phyloP scores from a whole-genome alignment of 2,329 filamentous ascomycete species.

The Venturiaceae sp. region DNA sequence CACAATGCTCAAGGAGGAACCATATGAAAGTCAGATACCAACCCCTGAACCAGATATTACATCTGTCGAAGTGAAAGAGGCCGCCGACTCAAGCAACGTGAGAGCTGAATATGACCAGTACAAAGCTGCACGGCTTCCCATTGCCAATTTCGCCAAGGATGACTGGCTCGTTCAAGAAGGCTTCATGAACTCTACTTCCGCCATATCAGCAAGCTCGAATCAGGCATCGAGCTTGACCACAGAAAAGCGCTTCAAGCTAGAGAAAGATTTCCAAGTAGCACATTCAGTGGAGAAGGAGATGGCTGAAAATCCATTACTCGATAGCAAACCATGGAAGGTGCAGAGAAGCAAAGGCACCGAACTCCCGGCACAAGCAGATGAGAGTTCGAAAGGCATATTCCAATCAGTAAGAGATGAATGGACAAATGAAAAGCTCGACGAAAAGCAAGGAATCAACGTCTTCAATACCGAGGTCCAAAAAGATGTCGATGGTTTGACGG shows the following conservation, averaged over 20 bases:
- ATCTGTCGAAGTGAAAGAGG: not conserved
- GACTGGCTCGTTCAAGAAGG: constrained; percentile 4
- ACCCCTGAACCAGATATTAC: not conserved
- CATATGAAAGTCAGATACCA: not conserved
- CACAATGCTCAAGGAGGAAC: constrained; percentile 6
- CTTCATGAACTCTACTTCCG: not conserved
- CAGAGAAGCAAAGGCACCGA: not conserved
- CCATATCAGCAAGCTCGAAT: not conserved
- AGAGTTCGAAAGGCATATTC: not conserved
- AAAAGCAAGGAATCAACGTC: not conserved
- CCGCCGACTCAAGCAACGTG: not conserved
- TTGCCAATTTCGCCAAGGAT: not conserved
- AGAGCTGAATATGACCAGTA: constrained; percentile 5
- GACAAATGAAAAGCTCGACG: not conserved
- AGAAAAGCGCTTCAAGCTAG: not conserved
- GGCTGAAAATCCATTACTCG: not conserved
- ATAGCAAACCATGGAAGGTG: not conserved
- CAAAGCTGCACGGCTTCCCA: not conserved
- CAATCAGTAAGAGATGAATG: not conserved
- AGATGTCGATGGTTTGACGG: too few relatives aligned
- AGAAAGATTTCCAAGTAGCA: not conserved
- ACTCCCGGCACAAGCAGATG: not conserved
- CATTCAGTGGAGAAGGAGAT: not conserved
- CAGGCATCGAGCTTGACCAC: not conserved
- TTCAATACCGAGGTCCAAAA: not conserved